Evolutionary conservation across 805 yeast species (phyloP).

Genomic region (Ogataea siamensis): DNA sequence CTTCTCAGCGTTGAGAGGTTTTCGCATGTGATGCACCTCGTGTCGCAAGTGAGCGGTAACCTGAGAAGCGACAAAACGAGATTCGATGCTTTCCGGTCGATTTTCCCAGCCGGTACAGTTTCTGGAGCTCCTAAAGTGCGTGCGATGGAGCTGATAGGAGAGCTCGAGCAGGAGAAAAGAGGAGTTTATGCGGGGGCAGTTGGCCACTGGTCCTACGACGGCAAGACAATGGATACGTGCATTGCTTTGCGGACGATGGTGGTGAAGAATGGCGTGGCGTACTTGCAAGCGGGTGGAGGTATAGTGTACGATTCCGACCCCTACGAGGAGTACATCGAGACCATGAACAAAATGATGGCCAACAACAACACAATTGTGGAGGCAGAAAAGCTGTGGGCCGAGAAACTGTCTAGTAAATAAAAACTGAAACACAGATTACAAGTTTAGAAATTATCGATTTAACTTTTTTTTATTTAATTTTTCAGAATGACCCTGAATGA

Average conservation of each 20-base stretch:
- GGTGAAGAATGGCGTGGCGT: constrained; percentile 83
- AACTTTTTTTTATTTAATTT: constrained; percentile 4
- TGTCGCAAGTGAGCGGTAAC: constrained; percentile 91
- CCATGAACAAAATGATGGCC: constrained; percentile 96
- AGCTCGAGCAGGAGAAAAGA: constrained; percentile 85
- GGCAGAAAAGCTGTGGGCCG: constrained; percentile 75
- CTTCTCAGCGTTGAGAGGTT: constrained; percentile 88
- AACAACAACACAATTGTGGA: constrained; percentile 87
- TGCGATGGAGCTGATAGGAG: constrained; percentile 94
- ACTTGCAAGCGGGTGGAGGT: constrained; percentile 98
- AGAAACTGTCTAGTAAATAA: constrained; percentile 2
- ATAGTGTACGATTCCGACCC: constrained; percentile 95
- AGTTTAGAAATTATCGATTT: constrained; percentile 1
- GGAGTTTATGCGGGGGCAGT: constrained; percentile 99
- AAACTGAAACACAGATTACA: not conserved
- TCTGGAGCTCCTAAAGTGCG: constrained; percentile 97
- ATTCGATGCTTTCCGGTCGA: constrained; percentile 95
- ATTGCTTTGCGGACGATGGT: constrained; percentile 98
- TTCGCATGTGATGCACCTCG: constrained; percentile 95
- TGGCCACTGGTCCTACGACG: constrained; percentile 96
- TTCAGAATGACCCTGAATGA: constrained; percentile 6
- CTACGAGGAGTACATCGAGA: constrained; percentile 91
- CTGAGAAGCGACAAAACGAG: constrained; percentile 80
- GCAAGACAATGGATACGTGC: constrained; percentile 95
- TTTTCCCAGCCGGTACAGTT: constrained; percentile 99